Evolutionary conservation across 805 yeast species (phyloP).

Genomic region (Saccharomycopsis guyanensis): DNA sequence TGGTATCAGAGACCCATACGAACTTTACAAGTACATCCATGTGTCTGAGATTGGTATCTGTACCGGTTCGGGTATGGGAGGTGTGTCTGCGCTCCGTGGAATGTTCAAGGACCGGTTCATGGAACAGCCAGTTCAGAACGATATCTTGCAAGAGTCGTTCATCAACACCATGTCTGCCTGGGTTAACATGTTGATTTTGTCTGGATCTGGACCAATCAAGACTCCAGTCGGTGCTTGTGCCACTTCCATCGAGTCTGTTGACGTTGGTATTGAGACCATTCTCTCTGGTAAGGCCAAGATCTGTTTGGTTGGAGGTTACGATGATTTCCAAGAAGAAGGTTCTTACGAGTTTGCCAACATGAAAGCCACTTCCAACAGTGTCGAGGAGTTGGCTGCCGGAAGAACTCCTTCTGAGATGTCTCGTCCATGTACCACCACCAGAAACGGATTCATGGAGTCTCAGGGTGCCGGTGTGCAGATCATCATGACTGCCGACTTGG

Average conservation of each 20-base stretch:
- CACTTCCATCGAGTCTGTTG: constrained; percentile 96
- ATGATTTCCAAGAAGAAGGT: constrained; percentile 99
- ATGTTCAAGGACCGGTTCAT: constrained; percentile 94
- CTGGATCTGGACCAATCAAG: constrained; percentile 97
- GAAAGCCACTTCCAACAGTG: constrained; percentile 94
- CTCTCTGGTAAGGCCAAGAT: constrained; percentile 91
- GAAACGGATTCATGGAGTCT: constrained; percentile 98
- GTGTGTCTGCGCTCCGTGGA: constrained; percentile 93
- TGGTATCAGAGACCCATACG: constrained; percentile 98
- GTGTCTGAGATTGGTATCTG: constrained; percentile 99
- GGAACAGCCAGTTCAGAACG: constrained; percentile 94
- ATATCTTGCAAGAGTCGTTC: constrained; percentile 94
- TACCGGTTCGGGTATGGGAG: constrained; percentile 99
- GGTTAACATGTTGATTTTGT: constrained; percentile 96
- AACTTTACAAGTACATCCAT: constrained; percentile 96
- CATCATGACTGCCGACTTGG: constrained; percentile 90
- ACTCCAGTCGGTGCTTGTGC: constrained; percentile 99
- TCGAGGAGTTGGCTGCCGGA: constrained; percentile 86
- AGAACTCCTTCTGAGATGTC: constrained; percentile 99
- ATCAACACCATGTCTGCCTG: constrained; percentile 99
- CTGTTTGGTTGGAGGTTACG: constrained; percentile 97
- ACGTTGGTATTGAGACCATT: constrained; percentile 91
- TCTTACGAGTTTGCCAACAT: constrained; percentile 96
- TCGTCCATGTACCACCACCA: constrained; percentile 92
- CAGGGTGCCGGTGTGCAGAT: constrained; percentile 99